Base-by-base conservation (phyloP, 176 grass and related monocot genomes). In the Phyllostachys edulis region DNA sequence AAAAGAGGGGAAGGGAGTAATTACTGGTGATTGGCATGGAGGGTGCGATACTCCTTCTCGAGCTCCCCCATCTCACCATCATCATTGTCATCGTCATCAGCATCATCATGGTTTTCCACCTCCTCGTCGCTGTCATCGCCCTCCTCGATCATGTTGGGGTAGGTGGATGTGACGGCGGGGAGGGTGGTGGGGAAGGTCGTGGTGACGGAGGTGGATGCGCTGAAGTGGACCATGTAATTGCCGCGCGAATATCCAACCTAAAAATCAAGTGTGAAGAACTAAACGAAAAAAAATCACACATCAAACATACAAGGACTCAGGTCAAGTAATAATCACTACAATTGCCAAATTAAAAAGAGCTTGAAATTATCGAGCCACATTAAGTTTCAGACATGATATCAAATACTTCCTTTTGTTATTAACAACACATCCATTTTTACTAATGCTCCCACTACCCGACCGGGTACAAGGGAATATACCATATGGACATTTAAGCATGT, bases 121-220 rank as follows among this genome's bases (percentile, higher is more conserved):
- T 34, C 32, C 1, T 34, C 32, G 75, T 95, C 93, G 84, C 92
- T 92, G 86, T 95, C 93, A 29, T 29, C 29, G 29, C 29, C 29
- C 29, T 29, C 29, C 29, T 1, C 29, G 29, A n/a, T n/a, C n/a
- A n/a, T n/a, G n/a, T n/a, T n/a, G n/a, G n/a, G n/a, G n/a, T n/a
- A n/a, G n/a, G n/a, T n/a, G n/a, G n/a, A n/a, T n/a, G n/a, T n/a
- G n/a, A n/a, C n/a, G n/a, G n/a, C n/a, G n/a, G n/a, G n/a, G n/a
- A n/a, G n/a, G n/a, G n/a, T n/a, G n/a, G n/a, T n/a, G n/a, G n/a
- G n/a, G n/a, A n/a, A n/a, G n/a, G n/a, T n/a, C n/a, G n/a, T n/a
- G n/a, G n/a, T n/a, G n/a, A n/a, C n/a, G n/a, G n/a, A n/a, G n/a
- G n/a, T n/a, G n/a, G n/a, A n/a, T n/a, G n/a, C n/a, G n/a, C n/a